Conservation (phyloP, 73 alveolate species). For the Paramecium pentaurelia region DNA sequence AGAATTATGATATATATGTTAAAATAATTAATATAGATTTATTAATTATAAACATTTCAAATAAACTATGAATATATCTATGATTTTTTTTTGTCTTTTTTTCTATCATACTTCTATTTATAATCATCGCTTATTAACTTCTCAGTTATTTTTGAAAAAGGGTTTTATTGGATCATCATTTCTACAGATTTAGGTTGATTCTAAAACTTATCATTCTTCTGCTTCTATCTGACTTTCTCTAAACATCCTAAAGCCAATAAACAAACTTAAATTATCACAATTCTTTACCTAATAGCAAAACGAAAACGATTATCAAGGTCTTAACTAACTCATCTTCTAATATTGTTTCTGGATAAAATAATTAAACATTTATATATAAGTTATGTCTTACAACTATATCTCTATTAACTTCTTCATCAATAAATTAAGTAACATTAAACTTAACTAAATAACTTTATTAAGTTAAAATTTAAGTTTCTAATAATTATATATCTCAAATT, state of each 20-base stretch:
- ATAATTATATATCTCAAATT: not conserved
- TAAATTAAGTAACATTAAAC: not conserved
- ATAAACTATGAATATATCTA: not conserved
- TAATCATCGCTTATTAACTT: not conserved
- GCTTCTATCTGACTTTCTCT: not conserved
- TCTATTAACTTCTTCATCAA: not conserved
- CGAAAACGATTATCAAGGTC: not conserved
- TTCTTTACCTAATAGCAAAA: not conserved
- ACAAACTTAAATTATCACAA: not conserved
- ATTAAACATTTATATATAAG: not conserved
- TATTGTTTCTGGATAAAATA: not conserved
- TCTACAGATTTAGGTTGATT: not conserved
- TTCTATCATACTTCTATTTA: not conserved
- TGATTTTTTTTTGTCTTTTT: not conserved
- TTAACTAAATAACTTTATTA: not conserved
- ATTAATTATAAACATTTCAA: not conserved
- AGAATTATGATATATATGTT: conserved; percentile 48
- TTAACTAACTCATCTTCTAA: not conserved
- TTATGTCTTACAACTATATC: not conserved
- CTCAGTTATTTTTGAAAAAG: not conserved
- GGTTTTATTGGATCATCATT: not conserved
- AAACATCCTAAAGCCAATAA: not conserved
- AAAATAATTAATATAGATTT: not conserved
- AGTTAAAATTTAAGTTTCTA: not conserved
- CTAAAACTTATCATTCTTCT: not conserved